A percentile compares a stretch with the other conserved stretches of the same genome.
These are phyloP conservation scores for Mucor circinelloides DNA, from an alignment of 371 early-diverging fungal species.

Conservation along the genomic window DNA sequence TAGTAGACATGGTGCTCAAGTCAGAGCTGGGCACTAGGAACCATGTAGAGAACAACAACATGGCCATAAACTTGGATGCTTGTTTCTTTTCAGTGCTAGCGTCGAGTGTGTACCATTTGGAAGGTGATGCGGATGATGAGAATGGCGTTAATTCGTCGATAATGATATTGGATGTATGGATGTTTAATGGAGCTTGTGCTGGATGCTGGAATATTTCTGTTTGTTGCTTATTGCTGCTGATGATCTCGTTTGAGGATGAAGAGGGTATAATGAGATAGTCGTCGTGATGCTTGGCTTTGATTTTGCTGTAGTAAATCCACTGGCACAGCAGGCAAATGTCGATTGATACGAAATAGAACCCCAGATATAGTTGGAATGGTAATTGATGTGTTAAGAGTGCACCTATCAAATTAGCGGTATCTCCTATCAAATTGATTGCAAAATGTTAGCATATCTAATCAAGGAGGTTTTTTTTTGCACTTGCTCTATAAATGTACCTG, in stretches of 20 bases:
- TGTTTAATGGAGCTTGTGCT: constrained; percentile 37
- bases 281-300: constrained; percentile 6
- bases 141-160: constrained; percentile 39
- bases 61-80: constrained; percentile 9
- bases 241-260: background rate
- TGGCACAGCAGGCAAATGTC: constrained; percentile 41
- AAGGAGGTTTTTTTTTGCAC: background rate
- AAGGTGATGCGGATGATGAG: constrained; percentile 50
- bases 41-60: constrained; percentile 9
- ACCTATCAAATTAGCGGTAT: constrained; percentile 70
- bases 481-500: constrained; percentile 39
- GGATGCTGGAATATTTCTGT: constrained; percentile 39
- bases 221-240: background rate
- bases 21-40: background rate
- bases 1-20: background rate
- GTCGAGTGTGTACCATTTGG: constrained; percentile 49
- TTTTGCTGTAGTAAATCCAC: constrained; percentile 44
- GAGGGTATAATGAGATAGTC: constrained; percentile 30
- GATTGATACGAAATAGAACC: constrained; percentile 49
- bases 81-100: constrained; percentile 10
- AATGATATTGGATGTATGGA: constrained; percentile 10
- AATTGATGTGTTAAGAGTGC: constrained; percentile 72
- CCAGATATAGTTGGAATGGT: constrained; percentile 70
- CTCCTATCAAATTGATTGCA: constrained; percentile 46
- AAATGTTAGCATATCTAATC: background rate